Evolutionary conservation across 225 moss, liverwort and hornwort species (phyloP), one percentile per base, ranked within the genome.

Genomic region (Climacium dendroides): DNA sequence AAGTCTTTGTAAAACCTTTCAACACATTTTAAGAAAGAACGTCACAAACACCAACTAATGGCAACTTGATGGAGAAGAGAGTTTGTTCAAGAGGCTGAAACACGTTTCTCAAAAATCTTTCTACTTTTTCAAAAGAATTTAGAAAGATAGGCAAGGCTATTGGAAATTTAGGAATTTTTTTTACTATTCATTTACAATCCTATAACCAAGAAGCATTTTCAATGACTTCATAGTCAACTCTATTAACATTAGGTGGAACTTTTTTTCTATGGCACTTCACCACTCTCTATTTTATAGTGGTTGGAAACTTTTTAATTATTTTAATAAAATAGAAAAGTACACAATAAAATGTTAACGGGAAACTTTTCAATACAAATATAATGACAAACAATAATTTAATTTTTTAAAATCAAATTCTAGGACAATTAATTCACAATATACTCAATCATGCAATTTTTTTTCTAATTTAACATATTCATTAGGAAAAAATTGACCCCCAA

Each of bases 41-140:
- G 0, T 16, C 2, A 71, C 0, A 1, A 6, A 45, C 1, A 0
- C 15, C 71, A 43, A n/a, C n/a, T 25, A 2, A 9, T 10, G 14
- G 6, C 0, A 45, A 1, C 5, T 43, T 45, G 6, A 16, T 0
- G 1, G 9, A 9, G 2, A 45, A 45, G 17, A 17, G 0, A 29
- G 2, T 72, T 45, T 28, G 10, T 10, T 45, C 4, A 17, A 5
- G 6, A 29, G 28, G 3, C 72, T n/a, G n/a, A n/a, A n/a, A n/a
- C n/a, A n/a, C n/a, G n/a, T n/a, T n/a, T n/a, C n/a, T n/a, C n/a
- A n/a, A n/a, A n/a, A n/a, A n/a, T n/a, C n/a, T n/a, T n/a, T n/a
- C n/a, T n/a, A n/a, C n/a, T n/a, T n/a, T 45, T 70, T 41, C 8
- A 69, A 69, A 70, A 25, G 3, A 70, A 43, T 70, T 70, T 71